A percentile compares a stretch with the other conserved stretches of the same genome.
These are phyloP conservation scores for Saprolegnia diclina DNA, from an alignment of 352 stramenopile genomes.

Conservation along the genomic window DNA sequence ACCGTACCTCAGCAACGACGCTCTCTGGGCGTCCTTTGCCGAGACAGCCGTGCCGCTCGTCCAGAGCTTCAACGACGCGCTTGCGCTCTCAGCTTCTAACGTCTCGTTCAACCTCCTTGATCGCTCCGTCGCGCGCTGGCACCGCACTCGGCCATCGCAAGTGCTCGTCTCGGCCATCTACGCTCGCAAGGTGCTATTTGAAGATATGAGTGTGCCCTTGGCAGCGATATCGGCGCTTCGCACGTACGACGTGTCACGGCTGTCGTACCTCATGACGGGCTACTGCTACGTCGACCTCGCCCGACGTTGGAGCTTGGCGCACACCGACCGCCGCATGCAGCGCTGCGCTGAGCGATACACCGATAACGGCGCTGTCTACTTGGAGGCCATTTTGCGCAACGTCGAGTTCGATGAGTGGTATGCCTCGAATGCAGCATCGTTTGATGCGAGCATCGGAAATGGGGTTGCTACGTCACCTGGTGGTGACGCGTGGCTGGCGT, in stretches of 20 bases:
- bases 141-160: neutral
- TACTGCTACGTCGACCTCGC: conserved; percentile 15
- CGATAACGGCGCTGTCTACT: conserved; percentile 11
- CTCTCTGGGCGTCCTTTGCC: neutral
- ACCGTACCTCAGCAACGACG: neutral
- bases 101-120: neutral
- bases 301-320: neutral
- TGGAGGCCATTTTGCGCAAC: conserved; percentile 17
- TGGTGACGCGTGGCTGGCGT: neutral
- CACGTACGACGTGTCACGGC: neutral
- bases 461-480: neutral
- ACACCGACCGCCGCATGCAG: neutral
- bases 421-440: neutral
- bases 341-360: neutral
- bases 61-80: neutral
- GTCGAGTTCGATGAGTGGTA: neutral
- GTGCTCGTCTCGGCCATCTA: neutral
- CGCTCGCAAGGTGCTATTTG: neutral
- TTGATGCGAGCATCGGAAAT: neutral
- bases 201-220: neutral
- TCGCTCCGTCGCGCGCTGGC: neutral
- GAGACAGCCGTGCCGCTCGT: neutral
- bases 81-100: neutral
- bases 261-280: neutral
- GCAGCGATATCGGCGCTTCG: neutral